These are phyloP conservation scores for Hypholoma fasciculare DNA, from an alignment of 768 basidiomycete genomes.

Conservation along the genomic window DNA sequence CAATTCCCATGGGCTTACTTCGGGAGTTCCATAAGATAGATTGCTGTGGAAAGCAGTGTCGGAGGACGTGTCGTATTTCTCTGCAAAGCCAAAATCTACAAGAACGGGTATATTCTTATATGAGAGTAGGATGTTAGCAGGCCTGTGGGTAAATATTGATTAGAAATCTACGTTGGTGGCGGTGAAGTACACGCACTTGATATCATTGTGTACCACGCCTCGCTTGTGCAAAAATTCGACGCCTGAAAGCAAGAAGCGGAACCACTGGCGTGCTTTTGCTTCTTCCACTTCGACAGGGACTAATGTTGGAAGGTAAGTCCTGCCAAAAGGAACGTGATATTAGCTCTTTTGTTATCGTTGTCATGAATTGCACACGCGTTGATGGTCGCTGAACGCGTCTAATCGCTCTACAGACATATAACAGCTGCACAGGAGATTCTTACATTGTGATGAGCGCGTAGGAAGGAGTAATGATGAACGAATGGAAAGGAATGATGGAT, in stretches of 20 bases:
- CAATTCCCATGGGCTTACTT: constrained; percentile 42
- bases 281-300: constrained; percentile 90
- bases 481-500: constrained; percentile 89
- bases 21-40: constrained; percentile 88
- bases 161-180: neutral
- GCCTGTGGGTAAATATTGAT: constrained; percentile 43
- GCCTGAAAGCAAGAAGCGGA: constrained; percentile 77
- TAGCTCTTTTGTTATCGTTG: neutral
- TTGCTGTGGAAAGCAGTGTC: constrained; percentile 77
- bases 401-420: too few species aligned
- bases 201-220: constrained; percentile 90
- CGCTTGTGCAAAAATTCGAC: constrained; percentile 82
- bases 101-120: constrained; percentile 78
- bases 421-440: constrained; percentile 26
- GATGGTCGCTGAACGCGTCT: too few species aligned
- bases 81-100: constrained; percentile 96
- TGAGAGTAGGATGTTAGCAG: constrained; percentile 91
- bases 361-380: too few species aligned
- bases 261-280: constrained; percentile 76
- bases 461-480: constrained; percentile 90
- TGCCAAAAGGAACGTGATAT: constrained; percentile 30
- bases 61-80: constrained; percentile 70
- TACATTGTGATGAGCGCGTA: constrained; percentile 94
- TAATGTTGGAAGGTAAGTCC: constrained; percentile 85
- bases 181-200: constrained; percentile 64